phyloP scores from a whole-genome alignment of 176 grass and related monocot genomes.

The Bromus sterilis region DNA sequence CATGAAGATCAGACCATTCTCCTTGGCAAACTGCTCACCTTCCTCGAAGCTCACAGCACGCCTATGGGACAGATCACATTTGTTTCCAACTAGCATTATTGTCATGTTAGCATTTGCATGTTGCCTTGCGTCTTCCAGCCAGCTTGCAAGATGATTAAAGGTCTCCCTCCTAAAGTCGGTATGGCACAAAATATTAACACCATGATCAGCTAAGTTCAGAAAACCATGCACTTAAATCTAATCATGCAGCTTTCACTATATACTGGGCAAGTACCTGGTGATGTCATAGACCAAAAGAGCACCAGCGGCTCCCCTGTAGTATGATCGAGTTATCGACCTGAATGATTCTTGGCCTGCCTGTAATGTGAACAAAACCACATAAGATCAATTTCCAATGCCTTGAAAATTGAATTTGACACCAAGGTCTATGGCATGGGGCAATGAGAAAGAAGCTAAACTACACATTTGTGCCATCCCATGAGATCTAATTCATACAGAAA shows the following conservation, averaged over 20 bases:
- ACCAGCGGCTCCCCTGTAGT: slow-evolving; percentile 76
- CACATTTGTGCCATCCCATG: neutral
- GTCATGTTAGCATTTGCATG: slow-evolving; percentile 71
- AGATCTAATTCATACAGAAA: neutral
- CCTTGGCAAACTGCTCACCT: slow-evolving; percentile 74
- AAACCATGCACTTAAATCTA: neutral
- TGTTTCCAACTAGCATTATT: slow-evolving; percentile 77
- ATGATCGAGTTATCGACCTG: slow-evolving; percentile 74
- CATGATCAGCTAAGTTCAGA: neutral
- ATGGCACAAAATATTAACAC: neutral
- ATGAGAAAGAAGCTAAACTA: neutral
- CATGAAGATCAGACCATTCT: slow-evolving; percentile 73
- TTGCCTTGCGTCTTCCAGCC: slow-evolving; percentile 80
- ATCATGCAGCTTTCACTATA: neutral
- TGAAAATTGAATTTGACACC: neutral
- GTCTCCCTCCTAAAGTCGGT: slow-evolving; percentile 55
- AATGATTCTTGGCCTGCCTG: slow-evolving; percentile 83
- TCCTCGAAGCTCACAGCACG: slow-evolving; percentile 68
- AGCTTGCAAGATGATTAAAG: slow-evolving; percentile 76
- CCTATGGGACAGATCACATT: slow-evolving; percentile 62
- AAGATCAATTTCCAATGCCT: neutral
- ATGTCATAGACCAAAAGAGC: slow-evolving; percentile 75
- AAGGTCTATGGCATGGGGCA: neutral
- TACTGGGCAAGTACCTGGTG: slow-evolving; percentile 35
- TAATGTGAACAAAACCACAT: neutral